These are phyloP conservation scores for Colletotrichum sp. DNA, from an alignment of 2,329 filamentous ascomycete genomes.

Conservation along the genomic window DNA sequence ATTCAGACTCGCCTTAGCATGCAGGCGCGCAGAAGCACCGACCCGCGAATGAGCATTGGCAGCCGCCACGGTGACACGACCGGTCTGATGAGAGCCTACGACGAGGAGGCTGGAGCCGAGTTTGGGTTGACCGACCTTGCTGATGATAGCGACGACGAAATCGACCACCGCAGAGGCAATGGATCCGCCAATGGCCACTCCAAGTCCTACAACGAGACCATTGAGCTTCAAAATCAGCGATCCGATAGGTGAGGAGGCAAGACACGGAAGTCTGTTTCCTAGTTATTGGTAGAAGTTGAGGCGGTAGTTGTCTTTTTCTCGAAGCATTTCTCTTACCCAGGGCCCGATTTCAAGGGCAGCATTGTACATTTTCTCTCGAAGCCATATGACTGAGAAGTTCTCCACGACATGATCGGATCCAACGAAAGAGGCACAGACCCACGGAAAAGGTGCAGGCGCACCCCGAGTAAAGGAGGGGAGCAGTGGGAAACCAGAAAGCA, in stretches of 20 bases:
- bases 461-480: not conserved
- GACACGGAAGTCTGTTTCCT: not conserved
- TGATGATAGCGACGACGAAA: constrained; percentile 75
- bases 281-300: not conserved
- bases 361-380: constrained; percentile 22
- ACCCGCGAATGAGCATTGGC: constrained; percentile 68
- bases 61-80: constrained; percentile 74
- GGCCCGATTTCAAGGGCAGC: constrained; percentile 6
- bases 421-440: constrained; percentile 20
- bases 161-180: constrained; percentile 38
- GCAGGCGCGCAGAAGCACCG: constrained; percentile 81
- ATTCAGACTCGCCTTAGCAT: constrained; percentile 92
- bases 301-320: constrained; percentile 8
- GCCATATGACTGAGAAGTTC: constrained; percentile 22
- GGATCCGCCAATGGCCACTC: constrained; percentile 44
- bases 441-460: constrained; percentile 13
- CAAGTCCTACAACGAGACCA: constrained; percentile 43
- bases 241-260: constrained; percentile 33
- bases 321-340: constrained; percentile 8
- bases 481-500: constrained; percentile 4
- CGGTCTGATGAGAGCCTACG: constrained; percentile 86
- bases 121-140: constrained; percentile 82
- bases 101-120: constrained; percentile 76
- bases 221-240: constrained; percentile 58
- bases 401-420: constrained; percentile 21